Base-by-base conservation (phyloP, 805 yeast genomes). In the Priceomyces carsonii region DNA sequence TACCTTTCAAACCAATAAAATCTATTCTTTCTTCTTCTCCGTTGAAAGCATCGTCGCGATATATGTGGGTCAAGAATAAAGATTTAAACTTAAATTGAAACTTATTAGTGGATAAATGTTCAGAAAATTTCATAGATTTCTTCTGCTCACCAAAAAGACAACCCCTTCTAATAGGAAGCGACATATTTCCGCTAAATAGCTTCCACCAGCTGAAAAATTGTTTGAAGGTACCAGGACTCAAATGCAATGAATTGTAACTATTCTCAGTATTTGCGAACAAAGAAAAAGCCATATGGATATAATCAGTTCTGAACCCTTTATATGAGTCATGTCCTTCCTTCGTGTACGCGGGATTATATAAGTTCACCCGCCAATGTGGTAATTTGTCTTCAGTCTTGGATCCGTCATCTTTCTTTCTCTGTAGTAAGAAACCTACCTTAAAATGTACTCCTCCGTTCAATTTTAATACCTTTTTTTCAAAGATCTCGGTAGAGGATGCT, bases 201-300 rank as follows among this genome's bases (percentile, higher is more conserved):
- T 63, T 61, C 95, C 96, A 90, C 98, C 98, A 93, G 4, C 59
- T 53, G 50, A 79, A 80, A 62, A 93, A 89, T 40, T 80, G 84
- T 6, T 63, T 54, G 45, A 91, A 69, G 0, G 81, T 73, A 4
- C 66, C 66, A 1, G 96, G 95, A 2, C 89, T 72, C 34, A 91
- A 61, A 53, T 90, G 95, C 29, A 85, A 72, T 1, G 89, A 70
- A 59, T 90, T 91, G 47, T 80, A 80, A 8, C 70, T 63, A 4
- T 53, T 40, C 1, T 53, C 61, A 12, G 53, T 54, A 31, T 64
- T 54, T 1, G 73, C 70, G 36, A 51, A 50, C 16, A 69, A 38
- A 3, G 72, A 55, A 19, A 68, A 61, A 2, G 66, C 57, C 73
- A 69, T 67, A 38, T 68, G 69, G 9, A 69, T 50, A 19, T 54